Base-by-base conservation (phyloP, 805 yeast species). In the Wickerhamomyces chaumierensis region DNA sequence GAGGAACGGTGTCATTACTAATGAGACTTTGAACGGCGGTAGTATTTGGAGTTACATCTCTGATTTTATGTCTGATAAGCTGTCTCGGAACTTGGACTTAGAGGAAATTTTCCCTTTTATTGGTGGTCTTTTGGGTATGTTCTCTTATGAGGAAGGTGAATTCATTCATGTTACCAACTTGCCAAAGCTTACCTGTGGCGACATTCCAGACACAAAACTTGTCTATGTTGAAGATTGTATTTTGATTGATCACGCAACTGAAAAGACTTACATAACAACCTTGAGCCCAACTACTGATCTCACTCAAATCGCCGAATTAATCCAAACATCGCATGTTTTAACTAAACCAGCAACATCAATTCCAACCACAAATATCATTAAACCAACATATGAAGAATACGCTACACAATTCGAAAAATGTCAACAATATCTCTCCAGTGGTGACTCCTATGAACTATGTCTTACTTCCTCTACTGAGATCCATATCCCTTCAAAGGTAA, bases 401-500 rank as follows among this genome's bases (percentile, higher is more conserved):
- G 52, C 63, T 3, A 44, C 61, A 3, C 73, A 73, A 31, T 83
- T 86, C 49, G 50, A 63, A 0, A 41, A 63, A 36, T 85, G 95
- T 55, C 90, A 84, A 56, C 66, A 73, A 14, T 75, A 62, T 44
- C 65, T 90, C 35, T 73, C 67, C 38, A 59, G 78, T 6, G 98
- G 98, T 11, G 94, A 92, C 53, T 86, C 96, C 2, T 92, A 92
- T 54, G 99, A 92, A 55, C 68, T 92, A 14, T 92, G 98, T 54
- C 66, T 92, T 25, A 90, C 97, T 0, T 78, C 81, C 1, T 82
- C 75, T 42, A 81, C 90, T 40, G 65, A 65, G 38, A 66, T 85
- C 13, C 58, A 57, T 5, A 63, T 84, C 14, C 77, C 80, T 0
- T 43, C 58, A 5, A 45, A 56, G 8, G 50, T 78, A 11, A 47